Evolutionary conservation across 441 rosid genomes (phyloP), one percentile per base, ranked within the genome.

Genomic region (Populus hybrid): DNA sequence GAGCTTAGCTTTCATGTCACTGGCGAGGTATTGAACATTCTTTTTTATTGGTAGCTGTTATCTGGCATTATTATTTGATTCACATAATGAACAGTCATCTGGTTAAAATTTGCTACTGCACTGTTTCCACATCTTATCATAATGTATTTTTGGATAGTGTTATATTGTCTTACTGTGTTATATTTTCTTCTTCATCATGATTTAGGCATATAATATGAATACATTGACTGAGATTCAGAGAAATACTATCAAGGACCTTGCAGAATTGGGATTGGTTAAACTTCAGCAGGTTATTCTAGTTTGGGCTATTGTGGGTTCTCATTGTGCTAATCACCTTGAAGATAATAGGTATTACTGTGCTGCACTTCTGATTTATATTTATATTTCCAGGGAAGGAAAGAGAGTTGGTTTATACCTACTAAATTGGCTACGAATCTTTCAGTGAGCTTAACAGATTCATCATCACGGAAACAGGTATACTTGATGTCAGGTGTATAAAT

Each of bases 371-470:
- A 65, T 61, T 77, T 80, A 70, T 45, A 67, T 73, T 56, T 61
- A 73, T 71, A 72, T 74, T 69, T 80, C 69, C 91, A 95, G 99
- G 99, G 98, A 76, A 90, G 94, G 86, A 95, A 91, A 79, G 99
- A 94, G 74, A 91, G 93, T 84, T 95, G 99, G 99, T 94, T 95
- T 86, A 91, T 94, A 84, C 99, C 99, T 36, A 95, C 98, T 82
- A 93, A 90, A 82, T 83, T 95, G 84, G 95, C 93, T 33, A 91
- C 98, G 65, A 94, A 92, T 88, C 89, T 95, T 76, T 94, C 99
- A 38, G 85, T 93, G 82, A 95, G 97, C 85, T 89, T 95, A 45
- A 83, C 98, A 72, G 98, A 95, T 86, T 90, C 99, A 71, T 91
- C 97, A 67, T 76, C 92, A 28, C 80, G 99, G 83, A 95, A 92